phyloP scores from a whole-genome alignment of 1,139 yeast species.

The Pichia sp. region DNA sequence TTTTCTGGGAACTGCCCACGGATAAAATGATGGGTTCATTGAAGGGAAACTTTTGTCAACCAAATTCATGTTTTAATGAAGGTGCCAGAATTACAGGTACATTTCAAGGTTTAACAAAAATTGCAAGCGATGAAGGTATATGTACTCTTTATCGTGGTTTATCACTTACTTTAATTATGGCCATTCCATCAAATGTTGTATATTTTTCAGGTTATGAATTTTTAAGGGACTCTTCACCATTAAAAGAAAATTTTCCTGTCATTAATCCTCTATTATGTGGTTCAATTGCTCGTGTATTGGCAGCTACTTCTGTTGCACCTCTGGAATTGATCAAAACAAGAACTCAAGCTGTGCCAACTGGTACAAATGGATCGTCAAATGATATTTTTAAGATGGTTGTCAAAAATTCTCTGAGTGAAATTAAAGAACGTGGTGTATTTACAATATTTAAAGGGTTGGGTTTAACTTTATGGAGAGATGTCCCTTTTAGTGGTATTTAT shows the following conservation, averaged over 20 bases:
- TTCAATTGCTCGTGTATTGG: conserved; percentile 69
- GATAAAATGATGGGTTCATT: conserved; percentile 13
- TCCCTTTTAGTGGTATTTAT: conserved; percentile 91
- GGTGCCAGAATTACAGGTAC: conserved; percentile 40
- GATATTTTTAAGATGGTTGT: conserved; percentile 44
- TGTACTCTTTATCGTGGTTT: conserved; percentile 85
- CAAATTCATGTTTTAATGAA: conserved; percentile 26
- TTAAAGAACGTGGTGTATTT: conserved; percentile 50
- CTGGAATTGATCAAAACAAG: conserved; percentile 82
- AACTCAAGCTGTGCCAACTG: conserved; percentile 71
- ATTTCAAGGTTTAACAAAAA: conserved; percentile 63
- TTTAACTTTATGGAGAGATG: conserved; percentile 92
- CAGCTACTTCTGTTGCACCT: conserved; percentile 86
- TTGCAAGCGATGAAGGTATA: conserved; percentile 66
- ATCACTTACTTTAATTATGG: conserved; percentile 76
- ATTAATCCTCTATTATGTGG: conserved; percentile 85
- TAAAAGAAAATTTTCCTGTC: conserved; percentile 35
- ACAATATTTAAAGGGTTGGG: conserved; percentile 80
- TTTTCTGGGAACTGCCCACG: conserved; percentile 34
- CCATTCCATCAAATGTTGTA: conserved; percentile 87
- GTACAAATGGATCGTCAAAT: conserved; percentile 27
- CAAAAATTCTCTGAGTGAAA: conserved; percentile 50
- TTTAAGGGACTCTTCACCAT: conserved; percentile 67
- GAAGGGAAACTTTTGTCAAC: conserved; percentile 23
- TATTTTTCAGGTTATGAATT: conserved; percentile 93